phyloP scores from a whole-genome alignment of 345 rosid species.

The Euphorbia tirucalli region DNA sequence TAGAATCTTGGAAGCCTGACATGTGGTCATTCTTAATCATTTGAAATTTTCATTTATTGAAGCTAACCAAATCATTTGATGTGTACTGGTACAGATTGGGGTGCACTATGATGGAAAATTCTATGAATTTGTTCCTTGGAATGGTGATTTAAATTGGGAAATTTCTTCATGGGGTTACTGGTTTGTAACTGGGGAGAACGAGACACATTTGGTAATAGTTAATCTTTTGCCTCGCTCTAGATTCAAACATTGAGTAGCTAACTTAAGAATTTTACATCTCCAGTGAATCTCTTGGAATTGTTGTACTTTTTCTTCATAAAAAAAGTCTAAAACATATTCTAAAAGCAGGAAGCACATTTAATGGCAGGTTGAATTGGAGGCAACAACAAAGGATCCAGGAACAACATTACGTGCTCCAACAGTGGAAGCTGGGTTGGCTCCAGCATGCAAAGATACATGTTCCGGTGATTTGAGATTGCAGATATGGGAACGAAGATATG shows the following conservation, averaged over 20 bases:
- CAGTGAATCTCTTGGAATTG: background rate
- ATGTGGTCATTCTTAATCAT: background rate
- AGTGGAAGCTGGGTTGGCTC: conserved; percentile 68
- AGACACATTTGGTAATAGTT: conserved; percentile 57
- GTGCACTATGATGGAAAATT: conserved; percentile 77
- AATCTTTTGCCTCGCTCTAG: background rate
- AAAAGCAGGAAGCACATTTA: background rate
- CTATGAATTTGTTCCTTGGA: conserved; percentile 96
- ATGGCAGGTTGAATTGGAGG: conserved; percentile 74
- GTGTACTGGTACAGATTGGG: conserved; percentile 61
- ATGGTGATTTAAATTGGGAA: conserved; percentile 74
- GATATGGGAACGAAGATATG: conserved; percentile 71
- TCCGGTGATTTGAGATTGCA: conserved; percentile 64
- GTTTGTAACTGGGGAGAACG: conserved; percentile 75
- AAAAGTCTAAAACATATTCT: background rate
- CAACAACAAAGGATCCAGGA: conserved; percentile 66
- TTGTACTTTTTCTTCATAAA: conserved; percentile 2
- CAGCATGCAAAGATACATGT: conserved; percentile 91
- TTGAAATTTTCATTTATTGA: background rate
- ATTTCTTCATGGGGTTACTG: conserved; percentile 80
- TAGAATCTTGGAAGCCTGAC: background rate
- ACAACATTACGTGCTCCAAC: conserved; percentile 93
- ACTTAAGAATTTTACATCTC: background rate
- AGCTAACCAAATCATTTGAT: background rate
- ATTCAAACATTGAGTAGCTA: background rate